phyloP scores from a whole-genome alignment of 257 asterid species.

The Coffea eugenioides region DNA sequence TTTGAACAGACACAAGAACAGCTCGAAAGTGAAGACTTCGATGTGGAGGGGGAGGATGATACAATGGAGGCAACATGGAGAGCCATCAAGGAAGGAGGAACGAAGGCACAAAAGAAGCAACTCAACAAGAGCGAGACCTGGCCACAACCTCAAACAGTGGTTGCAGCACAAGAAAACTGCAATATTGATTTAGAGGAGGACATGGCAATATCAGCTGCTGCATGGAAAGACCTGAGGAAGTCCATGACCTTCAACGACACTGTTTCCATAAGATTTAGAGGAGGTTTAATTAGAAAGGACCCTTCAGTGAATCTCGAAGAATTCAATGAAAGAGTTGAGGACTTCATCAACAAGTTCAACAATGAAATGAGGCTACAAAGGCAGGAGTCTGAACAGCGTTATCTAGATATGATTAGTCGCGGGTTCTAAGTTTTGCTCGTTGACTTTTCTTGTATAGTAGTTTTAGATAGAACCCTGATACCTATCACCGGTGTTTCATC shows the following conservation, averaged over 20 bases:
- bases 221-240: slow-evolving; percentile 48
- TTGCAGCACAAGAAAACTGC: neutral
- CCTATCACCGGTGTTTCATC: neutral
- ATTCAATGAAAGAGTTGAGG: slow-evolving; percentile 50
- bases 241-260: slow-evolving; percentile 57
- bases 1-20: neutral
- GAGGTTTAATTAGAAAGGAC: slow-evolving; percentile 49
- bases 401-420: slow-evolving; percentile 36
- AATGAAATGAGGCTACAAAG: slow-evolving; percentile 50
- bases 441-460: neutral
- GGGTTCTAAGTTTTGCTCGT: slow-evolving; percentile 4
- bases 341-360: slow-evolving; percentile 55
- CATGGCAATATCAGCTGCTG: slow-evolving; percentile 24
- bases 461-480: neutral
- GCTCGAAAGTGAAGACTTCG: neutral
- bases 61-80: slow-evolving; percentile 68
- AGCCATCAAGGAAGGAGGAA: slow-evolving; percentile 42
- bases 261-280: slow-evolving; percentile 37
- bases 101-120: slow-evolving; percentile 19
- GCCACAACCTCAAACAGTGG: neutral
- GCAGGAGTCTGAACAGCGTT: slow-evolving; percentile 57
- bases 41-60: slow-evolving; percentile 27
- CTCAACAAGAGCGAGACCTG: slow-evolving; percentile 54
- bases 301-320: slow-evolving; percentile 47
- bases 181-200: slow-evolving; percentile 35